Evolutionary conservation across 164 flowering plant species (phyloP), one percentile per base, ranked within the genome.

Genomic region (Nymphaea thermarum): DNA sequence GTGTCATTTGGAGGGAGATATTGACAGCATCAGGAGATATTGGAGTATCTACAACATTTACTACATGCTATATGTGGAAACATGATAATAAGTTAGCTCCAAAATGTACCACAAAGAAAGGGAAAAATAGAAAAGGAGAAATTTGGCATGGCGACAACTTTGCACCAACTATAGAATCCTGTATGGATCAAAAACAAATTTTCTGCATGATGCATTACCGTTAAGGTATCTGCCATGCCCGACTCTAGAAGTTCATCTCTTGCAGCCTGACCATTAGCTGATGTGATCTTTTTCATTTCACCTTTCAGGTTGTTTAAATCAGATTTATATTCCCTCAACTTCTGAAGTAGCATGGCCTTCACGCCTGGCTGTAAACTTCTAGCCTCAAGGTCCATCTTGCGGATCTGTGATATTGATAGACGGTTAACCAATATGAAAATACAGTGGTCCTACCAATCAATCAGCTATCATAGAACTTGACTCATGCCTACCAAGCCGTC

Each of bases 301-400:
- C 73, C 81, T 79, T 89, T 92, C 78, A 90, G 72, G 76, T 82
- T 88, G 82, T 87, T 90, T 70, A 90, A 77, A 80, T 92, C 98
- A 70, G 93, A 84, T 71, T 88, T 90, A 70, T 90, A 90, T 63
- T 90, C 98, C 80, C 98, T 87, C 57, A 92, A 77, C 74, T 90
- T 92, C 17, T 85, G 90, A 74, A 92, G 90, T 66, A 92, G 96
- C 57, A 80, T 83, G 65, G 87, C 90, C 78, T 82, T 92, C 1
- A 86, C 80, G 78, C 87, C 85, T 45, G 98, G 95, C 75, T 79
- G 98, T 80, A 92, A 83, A 77, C 85, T 83, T 80, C 98, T 86
- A 14, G 95, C 98, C 77, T 91, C 97, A 66, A 83, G 82, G 77
- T 91, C 97, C 97, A 91, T 89, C 75, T 89, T 91, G 65, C 90